Conservation (phyloP, 306 rosid genomes). For the Luffa acutangula region DNA sequence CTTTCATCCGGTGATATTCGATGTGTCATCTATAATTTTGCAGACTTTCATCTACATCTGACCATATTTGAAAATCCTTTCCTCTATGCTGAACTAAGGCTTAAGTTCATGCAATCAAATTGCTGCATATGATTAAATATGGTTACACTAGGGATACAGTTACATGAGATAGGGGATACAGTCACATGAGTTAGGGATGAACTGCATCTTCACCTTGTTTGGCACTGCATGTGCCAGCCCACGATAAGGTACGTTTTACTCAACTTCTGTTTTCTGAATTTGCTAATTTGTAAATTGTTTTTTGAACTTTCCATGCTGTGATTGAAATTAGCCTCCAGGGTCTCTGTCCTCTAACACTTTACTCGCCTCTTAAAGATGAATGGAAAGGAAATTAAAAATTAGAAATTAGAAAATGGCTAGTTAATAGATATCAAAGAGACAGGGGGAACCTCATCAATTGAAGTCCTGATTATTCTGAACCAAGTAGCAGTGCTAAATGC, state of each 20-base stretch:
- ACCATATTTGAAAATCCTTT: neutral
- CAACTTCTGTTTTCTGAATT: neutral
- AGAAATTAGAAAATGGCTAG: neutral
- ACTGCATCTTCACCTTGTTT: neutral
- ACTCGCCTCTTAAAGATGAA: neutral
- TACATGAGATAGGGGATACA: neutral
- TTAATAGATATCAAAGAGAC: neutral
- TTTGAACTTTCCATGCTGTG: neutral
- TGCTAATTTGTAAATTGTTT: neutral
- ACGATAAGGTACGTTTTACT: neutral
- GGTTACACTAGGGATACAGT: neutral
- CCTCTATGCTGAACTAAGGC: neutral
- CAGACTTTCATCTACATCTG: neutral
- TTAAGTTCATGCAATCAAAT: constrained; percentile 3
- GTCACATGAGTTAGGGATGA: neutral
- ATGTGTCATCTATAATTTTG: neutral
- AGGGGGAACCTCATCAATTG: neutral
- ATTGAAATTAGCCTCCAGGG: neutral
- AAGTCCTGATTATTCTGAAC: neutral
- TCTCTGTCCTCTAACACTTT: neutral
- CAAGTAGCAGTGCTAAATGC: neutral
- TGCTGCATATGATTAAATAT: neutral
- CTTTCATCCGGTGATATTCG: neutral
- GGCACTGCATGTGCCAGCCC: neutral
- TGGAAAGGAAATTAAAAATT: neutral